Base-by-base conservation (phyloP, 257 asterid genomes). In the Solanum ossicruentum region DNA sequence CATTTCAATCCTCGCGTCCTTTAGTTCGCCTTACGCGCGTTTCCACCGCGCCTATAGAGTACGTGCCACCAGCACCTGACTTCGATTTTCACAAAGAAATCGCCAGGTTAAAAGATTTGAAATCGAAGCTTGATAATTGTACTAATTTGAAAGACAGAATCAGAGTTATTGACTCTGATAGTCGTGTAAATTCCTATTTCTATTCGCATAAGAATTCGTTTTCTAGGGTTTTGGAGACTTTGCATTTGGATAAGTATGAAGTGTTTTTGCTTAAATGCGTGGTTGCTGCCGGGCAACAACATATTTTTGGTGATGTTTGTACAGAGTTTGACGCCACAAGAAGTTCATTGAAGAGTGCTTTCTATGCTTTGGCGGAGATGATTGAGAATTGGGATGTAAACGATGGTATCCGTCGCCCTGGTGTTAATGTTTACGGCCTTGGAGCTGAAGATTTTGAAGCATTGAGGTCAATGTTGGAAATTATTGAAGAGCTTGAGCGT, bases 241-340 rank as follows among this genome's bases (percentile, higher is more conserved):
- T 86, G 89, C 87, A 89, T 83, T 92, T 95, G 89, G 94, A 89
- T 84, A 89, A 92, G 21, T 85, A 88, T 84, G 93, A 91, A 23
- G 21, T 90, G 86, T 95, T 89, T 89, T 88, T 97, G 93, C 90
- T 97, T 83, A 97, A 95, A 88, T 95, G 98, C 81, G 89, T 93
- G 75, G 96, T 92, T 85, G 98, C 95, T 47, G 95, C 97, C 73
- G 98, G 99, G 41, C 99, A 95, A 79, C 92, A 88, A 85, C 99
- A 94, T 77, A 94, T 93, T 28, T 75, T 94, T 80, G 92, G 93
- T 82, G 93, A 86, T 54, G 88, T 88, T 39, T 89, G 87, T 80
- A 67, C 80, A 11, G 89, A 89, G 85, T 70, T 86, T 82, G 91
- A 88, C 12, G 23, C 82, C 61, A 86, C 75, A 86, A 78, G 83